A percentile compares a stretch with the other conserved stretches of the same genome.
Conservation (phyloP, 2,329 filamentous ascomycete genomes). For the Aaosphaeria arxii region DNA sequence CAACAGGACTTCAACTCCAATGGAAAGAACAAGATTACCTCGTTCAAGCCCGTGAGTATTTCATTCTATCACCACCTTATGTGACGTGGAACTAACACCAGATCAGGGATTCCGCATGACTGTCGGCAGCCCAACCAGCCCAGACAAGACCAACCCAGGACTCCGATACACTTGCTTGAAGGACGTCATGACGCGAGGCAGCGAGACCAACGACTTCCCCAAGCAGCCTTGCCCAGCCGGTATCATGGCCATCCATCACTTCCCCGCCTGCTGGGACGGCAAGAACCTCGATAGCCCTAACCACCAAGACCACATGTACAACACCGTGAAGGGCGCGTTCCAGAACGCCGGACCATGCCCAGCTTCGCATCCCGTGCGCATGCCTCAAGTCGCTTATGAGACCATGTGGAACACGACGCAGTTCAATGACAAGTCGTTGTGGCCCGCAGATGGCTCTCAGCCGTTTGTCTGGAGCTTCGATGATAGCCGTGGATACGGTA, state of each 20-base stretch:
- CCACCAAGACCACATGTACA: conserved; percentile 51
- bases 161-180: conserved; percentile 20
- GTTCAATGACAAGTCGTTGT: conserved; percentile 18
- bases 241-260: conserved; percentile 22
- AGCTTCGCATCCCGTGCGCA: conserved; percentile 22
- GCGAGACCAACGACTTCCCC: conserved; percentile 18
- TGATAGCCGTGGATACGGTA: conserved; percentile 26
- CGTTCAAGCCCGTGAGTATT: conserved; percentile 19
- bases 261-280: conserved; percentile 45
- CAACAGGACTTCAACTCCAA: conserved; percentile 35
- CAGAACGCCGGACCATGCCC: conserved; percentile 20
- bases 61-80: background rate
- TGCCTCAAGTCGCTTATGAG: conserved; percentile 31
- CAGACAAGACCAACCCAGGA: conserved; percentile 7
- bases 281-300: conserved; percentile 50
- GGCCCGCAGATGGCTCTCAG: conserved; percentile 22
- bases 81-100: conserved; percentile 1
- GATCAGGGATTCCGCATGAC: conserved; percentile 31
- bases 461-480: conserved; percentile 23
- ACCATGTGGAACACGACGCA: conserved; percentile 28
- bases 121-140: conserved; percentile 28
- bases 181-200: conserved; percentile 21
- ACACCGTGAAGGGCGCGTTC: conserved; percentile 17
- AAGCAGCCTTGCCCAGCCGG: conserved; percentile 17
- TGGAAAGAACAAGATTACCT: conserved; percentile 20